These are phyloP conservation scores for Knoxia roxburghii DNA, from an alignment of 257 asterid genomes.

Conservation along the genomic window DNA sequence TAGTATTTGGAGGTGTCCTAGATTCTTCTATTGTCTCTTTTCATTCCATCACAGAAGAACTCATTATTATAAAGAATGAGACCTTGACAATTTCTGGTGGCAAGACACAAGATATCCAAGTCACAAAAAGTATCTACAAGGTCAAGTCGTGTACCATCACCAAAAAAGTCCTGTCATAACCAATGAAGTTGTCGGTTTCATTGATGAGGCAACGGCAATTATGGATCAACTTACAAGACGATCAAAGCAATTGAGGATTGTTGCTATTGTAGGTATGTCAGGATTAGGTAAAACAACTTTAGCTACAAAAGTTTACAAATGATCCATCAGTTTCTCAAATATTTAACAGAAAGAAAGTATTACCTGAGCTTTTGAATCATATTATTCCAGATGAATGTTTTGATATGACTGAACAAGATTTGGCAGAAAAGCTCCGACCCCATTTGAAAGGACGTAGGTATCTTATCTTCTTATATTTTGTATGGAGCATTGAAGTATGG, in stretches of 20 bases:
- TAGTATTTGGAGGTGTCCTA: neutral
- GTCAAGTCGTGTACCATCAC: neutral
- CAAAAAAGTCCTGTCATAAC: neutral
- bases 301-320: neutral
- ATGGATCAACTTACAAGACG: neutral
- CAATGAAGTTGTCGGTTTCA: neutral
- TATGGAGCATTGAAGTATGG: slow-evolving; percentile 5
- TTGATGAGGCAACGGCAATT: neutral
- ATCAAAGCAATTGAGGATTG: neutral
- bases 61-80: neutral
- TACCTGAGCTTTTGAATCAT: neutral
- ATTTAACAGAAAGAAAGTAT: neutral
- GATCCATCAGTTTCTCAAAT: neutral
- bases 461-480: slow-evolving; percentile 4
- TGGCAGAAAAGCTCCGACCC: neutral
- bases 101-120: neutral
- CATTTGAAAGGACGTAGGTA: neutral
- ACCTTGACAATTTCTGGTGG: no score
- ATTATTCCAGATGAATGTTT: neutral
- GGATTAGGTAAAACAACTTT: slow-evolving; percentile 13
- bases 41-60: neutral
- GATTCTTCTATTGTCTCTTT: neutral
- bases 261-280: slow-evolving; percentile 8
- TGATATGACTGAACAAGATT: neutral
- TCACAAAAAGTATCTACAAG: neutral